A percentile compares a stretch with the other conserved stretches of the same genome.
Conservation (phyloP, 2,329 filamentous ascomycete genomes). For the Claviceps digitariae region DNA sequence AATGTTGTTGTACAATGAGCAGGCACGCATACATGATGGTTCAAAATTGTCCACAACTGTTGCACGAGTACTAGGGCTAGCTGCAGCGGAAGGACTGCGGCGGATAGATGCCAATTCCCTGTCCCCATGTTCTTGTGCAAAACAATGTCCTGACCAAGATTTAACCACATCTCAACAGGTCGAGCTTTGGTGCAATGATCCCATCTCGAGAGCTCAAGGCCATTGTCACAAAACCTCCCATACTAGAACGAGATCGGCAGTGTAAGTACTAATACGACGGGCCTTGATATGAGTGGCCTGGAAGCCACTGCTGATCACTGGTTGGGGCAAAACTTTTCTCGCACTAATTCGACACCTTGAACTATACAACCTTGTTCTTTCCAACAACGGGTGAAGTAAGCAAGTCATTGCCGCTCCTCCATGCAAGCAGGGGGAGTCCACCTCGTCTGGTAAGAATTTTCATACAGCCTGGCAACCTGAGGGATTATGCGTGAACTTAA, state of each 20-base stretch:
- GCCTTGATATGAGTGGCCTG: neutral
- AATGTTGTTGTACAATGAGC: neutral
- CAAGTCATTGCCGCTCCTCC: neutral
- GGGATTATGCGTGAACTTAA: neutral
- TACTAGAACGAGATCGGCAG: neutral
- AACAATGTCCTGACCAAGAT: slow-evolving; percentile 8
- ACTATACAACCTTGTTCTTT: neutral
- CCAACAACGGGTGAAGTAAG: neutral
- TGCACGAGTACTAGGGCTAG: neutral
- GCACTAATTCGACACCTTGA: neutral
- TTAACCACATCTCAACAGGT: slow-evolving; percentile 1
- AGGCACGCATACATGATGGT: neutral
- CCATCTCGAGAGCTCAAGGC: slow-evolving; percentile 5
- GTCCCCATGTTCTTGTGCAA: slow-evolving; percentile 1
- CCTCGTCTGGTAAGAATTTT: neutral
- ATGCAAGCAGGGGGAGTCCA: neutral
- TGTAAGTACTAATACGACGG: neutral
- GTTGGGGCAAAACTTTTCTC: neutral
- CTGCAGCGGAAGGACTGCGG: neutral
- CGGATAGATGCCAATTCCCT: neutral
- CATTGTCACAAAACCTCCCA: neutral
- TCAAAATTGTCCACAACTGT: neutral
- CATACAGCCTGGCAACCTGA: neutral
- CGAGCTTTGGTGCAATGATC: slow-evolving; percentile 2
- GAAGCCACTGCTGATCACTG: neutral